A percentile compares a stretch with the other conserved stretches of the same genome.
Conservation (phyloP, 2,329 filamentous ascomycete genomes). For the Aspergillus tanneri region DNA sequence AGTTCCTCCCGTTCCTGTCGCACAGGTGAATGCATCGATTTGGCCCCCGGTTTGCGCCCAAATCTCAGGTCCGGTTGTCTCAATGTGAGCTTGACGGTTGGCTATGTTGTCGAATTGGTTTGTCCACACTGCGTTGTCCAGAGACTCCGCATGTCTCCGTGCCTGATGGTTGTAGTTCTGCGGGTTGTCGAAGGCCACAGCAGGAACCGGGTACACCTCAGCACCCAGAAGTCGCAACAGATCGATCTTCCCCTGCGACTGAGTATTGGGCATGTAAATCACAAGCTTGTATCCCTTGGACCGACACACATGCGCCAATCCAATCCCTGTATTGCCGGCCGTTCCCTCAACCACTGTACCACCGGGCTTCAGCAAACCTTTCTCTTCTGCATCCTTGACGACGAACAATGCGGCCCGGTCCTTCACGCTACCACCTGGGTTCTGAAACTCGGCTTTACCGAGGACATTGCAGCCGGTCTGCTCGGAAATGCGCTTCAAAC, state of each 20-base stretch:
- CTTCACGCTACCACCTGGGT: constrained; percentile 94
- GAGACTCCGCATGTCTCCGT: constrained; percentile 75
- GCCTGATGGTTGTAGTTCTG: constrained; percentile 99
- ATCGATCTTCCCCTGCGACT: constrained; percentile 97
- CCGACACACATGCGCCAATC: constrained; percentile 92
- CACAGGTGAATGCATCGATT: constrained; percentile 91
- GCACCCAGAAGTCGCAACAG: constrained; percentile 85
- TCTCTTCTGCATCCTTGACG: constrained; percentile 88
- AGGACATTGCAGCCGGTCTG: constrained; percentile 91
- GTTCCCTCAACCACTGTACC: constrained; percentile 97
- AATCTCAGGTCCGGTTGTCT: constrained; percentile 96
- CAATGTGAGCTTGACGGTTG: constrained; percentile 89
- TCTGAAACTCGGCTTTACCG: constrained; percentile 98
- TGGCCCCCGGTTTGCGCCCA: constrained; percentile 87
- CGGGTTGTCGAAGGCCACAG: constrained; percentile 91
- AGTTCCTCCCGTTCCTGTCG: constrained; percentile 89
- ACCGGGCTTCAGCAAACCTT: constrained; percentile 74
- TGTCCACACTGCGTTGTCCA: constrained; percentile 94
- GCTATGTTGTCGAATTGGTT: constrained; percentile 98
- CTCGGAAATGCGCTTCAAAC: constrained; percentile 80
- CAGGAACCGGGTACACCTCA: constrained; percentile 93
- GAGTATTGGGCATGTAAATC: constrained; percentile 99
- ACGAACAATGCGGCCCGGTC: constrained; percentile 94
- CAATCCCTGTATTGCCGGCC: constrained; percentile 96
- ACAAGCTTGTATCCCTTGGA: constrained; percentile 89